Base-by-base conservation (phyloP, 768 basidiomycete species). In the Mycena sanguinolenta region DNA sequence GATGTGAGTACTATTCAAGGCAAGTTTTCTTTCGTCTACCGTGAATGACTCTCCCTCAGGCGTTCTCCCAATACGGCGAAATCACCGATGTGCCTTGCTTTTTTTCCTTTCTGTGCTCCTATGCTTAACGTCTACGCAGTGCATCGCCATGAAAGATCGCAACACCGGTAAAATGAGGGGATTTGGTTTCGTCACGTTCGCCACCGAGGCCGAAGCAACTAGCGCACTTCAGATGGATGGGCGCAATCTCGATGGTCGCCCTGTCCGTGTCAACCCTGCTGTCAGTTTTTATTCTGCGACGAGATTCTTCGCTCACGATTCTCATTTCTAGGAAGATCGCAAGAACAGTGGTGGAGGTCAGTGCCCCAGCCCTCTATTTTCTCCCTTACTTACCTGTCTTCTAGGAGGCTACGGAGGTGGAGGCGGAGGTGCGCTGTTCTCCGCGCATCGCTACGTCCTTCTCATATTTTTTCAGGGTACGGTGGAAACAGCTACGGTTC, bases 91-190 rank as follows among this genome's bases (percentile, higher is more conserved):
- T 98, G 86, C 88, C n/a, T n/a, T n/a, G 97, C 90, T 81, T 79
- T 82, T 7, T n/a, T 3, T 46, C 7, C 12, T 77, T 83, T 39
- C 38, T 23, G 16, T 23, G 16, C 50, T 38, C 10, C 0, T 42
- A 21, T 13, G 19, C 75, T 79, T 82, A 71, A 75, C 72, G 75
- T 3, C 53, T 36, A 14, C 39, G 19, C 80, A 98, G 96, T 93
- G 92, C 76, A 95, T 97, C 84, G 95, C 96, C 82, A 97, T 97
- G 95, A 94, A 94, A 85, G 97, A 98, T 84, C 95, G 96, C 16
- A 52, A 54, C 10, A 98, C 97, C 71, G 94, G 95, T 70, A 95
- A 96, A 78, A 95, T 94, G 71, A 92, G 97, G 79, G 97, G 97
- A 78, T 98, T 98, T 82, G 97, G 97, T 69, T 98, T 98, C 84